Percentiles rank a stretch among this genome's conserved stretches.
Conservation (phyloP, 176 grass and related monocot genomes). For the Oryza punctata region DNA sequence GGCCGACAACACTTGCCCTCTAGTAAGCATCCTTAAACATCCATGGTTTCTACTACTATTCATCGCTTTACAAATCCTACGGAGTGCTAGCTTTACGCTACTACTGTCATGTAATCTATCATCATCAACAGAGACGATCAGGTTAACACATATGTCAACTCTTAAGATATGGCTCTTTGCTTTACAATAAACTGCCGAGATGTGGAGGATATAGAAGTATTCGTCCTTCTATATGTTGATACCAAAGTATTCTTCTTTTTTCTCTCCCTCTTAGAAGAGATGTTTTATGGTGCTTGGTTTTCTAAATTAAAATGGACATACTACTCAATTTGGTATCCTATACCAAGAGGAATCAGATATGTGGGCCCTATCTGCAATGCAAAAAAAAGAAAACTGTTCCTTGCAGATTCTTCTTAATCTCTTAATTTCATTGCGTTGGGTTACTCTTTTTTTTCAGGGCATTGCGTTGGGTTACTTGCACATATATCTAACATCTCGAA, state of each 20-base stretch:
- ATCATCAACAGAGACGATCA: background rate
- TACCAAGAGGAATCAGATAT: background rate
- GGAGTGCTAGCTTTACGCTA: background rate
- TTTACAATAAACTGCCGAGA: background rate
- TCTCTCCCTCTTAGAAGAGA: background rate
- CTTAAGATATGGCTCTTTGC: background rate
- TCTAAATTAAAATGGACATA: background rate
- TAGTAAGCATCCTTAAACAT: background rate
- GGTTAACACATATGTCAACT: background rate
- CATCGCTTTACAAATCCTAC: background rate
- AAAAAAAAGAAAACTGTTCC: background rate
- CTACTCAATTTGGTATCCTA: background rate
- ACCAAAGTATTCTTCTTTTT: background rate
- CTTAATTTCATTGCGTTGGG: background rate
- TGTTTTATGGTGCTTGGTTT: background rate
- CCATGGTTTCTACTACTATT: background rate
- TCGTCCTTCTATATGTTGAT: background rate
- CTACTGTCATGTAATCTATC: background rate
- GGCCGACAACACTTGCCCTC: conserved; percentile 9
- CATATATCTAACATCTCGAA: background rate
- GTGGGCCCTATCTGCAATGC: background rate
- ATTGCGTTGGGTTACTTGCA: background rate
- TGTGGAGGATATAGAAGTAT: background rate
- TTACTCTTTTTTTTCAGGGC: no score
- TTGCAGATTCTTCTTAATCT: background rate